Evolutionary conservation across 164 flowering plant genomes (phyloP).

Genomic region (Magnolia officinalis): DNA sequence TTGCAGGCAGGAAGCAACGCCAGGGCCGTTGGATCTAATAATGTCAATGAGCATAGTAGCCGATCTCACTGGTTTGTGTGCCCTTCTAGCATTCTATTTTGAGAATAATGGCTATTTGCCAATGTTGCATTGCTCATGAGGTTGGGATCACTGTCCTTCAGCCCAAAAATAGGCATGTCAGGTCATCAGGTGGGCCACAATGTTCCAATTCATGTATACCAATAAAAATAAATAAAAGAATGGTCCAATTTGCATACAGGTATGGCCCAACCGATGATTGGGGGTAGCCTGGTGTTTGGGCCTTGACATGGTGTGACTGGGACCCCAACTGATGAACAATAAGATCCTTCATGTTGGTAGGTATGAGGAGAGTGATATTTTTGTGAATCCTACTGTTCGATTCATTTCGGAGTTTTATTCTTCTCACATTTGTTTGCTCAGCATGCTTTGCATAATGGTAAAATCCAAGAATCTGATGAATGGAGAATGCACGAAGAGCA

Average conservation of each 20-base stretch:
- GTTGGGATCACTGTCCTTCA: no score
- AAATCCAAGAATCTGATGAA: constrained; percentile 62
- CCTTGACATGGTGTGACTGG: background rate
- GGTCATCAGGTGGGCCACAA: background rate
- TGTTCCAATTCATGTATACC: background rate
- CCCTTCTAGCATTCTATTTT: background rate
- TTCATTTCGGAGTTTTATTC: background rate
- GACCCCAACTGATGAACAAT: no score
- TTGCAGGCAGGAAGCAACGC: constrained; percentile 81
- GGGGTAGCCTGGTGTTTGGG: background rate
- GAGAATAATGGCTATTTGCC: background rate
- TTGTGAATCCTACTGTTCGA: background rate
- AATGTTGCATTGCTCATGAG: background rate
- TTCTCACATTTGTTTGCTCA: constrained; percentile 16
- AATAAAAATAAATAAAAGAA: no score
- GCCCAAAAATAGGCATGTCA: no score
- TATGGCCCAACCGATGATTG: no score
- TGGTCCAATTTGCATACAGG: no score
- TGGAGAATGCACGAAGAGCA: constrained; percentile 85
- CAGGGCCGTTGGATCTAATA: constrained; percentile 78
- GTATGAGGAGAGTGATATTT: background rate
- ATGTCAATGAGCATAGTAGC: constrained; percentile 89
- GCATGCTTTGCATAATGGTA: constrained; percentile 84
- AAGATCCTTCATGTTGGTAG: background rate
- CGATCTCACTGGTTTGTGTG: constrained; percentile 78